Conservation (phyloP, 2,329 filamentous ascomycete genomes). For the Colletotrichum sp. region DNA sequence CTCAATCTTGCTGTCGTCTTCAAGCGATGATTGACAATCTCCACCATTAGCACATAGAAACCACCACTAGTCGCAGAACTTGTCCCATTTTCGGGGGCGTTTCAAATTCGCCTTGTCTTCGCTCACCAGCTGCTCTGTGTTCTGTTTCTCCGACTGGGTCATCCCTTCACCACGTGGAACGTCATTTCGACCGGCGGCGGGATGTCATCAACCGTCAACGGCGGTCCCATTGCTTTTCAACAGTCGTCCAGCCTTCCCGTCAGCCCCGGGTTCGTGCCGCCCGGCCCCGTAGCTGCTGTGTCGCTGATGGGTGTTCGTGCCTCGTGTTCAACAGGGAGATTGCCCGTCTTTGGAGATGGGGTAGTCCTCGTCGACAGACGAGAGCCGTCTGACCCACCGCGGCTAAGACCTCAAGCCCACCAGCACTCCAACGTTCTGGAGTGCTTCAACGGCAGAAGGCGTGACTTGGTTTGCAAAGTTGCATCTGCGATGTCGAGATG, state of each 20-base stretch:
- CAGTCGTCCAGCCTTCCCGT: neutral
- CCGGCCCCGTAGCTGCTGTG: constrained; percentile 13
- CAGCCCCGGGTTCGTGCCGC: constrained; percentile 3
- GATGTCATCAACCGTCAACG: neutral
- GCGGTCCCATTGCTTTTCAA: neutral
- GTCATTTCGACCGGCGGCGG: neutral
- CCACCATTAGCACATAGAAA: neutral
- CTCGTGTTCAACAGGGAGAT: neutral
- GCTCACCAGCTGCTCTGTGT: neutral
- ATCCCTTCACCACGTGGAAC: constrained; percentile 4
- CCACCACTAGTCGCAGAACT: neutral
- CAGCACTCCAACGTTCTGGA: neutral
- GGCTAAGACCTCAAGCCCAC: neutral
- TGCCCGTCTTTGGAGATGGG: neutral
- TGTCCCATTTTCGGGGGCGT: neutral
- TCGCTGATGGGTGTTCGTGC: neutral
- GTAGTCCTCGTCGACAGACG: neutral
- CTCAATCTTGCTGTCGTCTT: neutral
- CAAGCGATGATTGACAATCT: neutral
- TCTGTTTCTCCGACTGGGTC: neutral
- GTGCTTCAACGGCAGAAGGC: neutral
- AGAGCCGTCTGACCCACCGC: neutral
- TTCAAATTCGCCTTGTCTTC: neutral
- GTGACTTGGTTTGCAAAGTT: neutral
- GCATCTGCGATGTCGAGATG: neutral